Evolutionary conservation across 805 yeast genomes (phyloP).

Genomic region (Hanseniaspora lachancei): DNA sequence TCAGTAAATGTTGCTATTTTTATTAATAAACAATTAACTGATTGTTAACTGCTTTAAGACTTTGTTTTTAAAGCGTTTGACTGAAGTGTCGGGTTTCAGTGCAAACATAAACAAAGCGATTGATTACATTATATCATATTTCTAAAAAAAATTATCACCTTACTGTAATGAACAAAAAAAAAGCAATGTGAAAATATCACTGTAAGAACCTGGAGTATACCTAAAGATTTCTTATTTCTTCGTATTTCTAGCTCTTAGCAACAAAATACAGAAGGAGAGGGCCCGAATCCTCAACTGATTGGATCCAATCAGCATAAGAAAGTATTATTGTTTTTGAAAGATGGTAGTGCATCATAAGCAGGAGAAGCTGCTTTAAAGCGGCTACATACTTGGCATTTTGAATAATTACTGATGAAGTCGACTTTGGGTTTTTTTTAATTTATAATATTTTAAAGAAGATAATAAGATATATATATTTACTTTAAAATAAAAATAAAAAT

Average conservation of each 20-base stretch:
- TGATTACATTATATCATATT: background rate
- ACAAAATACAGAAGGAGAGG: slow-evolving; percentile 32
- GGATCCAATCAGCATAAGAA: background rate
- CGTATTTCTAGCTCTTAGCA: background rate
- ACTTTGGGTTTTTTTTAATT: slow-evolving; percentile 6
- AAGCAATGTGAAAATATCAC: no score
- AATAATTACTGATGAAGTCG: slow-evolving; percentile 19
- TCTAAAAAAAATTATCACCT: background rate
- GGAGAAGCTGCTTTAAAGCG: background rate
- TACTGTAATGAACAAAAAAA: background rate
- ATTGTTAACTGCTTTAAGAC: background rate
- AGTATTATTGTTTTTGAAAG: background rate
- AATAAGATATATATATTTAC: no score
- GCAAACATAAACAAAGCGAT: slow-evolving; percentile 28
- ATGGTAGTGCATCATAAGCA: background rate
- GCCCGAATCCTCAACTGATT: slow-evolving; percentile 46
- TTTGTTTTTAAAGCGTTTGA: slow-evolving; percentile 16
- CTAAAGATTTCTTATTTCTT: background rate
- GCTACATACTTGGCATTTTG: slow-evolving; percentile 54
- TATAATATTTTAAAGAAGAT: background rate
- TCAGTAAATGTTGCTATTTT: no score
- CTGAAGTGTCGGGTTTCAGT: slow-evolving; percentile 88
- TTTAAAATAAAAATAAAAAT: no score
- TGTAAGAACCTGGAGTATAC: no score
- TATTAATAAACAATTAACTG: no score